Conservation (phyloP, 2,329 filamentous ascomycete genomes). For the Cadophora sp. region DNA sequence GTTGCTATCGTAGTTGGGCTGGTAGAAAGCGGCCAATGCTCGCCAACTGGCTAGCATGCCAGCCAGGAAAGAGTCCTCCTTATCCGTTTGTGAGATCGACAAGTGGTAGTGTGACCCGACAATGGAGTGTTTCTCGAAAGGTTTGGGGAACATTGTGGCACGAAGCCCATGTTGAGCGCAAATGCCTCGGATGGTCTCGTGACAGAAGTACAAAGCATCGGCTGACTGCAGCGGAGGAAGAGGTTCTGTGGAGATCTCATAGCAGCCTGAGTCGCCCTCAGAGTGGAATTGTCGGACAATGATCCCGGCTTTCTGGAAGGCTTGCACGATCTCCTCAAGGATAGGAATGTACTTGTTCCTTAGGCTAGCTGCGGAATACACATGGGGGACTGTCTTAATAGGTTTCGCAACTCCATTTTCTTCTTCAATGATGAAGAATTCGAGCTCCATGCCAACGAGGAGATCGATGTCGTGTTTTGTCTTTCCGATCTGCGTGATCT, state of each 20-base stretch:
- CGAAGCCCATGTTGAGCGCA: slow-evolving; percentile 67
- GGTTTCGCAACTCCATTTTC: slow-evolving; percentile 33
- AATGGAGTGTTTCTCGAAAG: slow-evolving; percentile 62
- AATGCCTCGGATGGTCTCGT: slow-evolving; percentile 70
- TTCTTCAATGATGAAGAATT: slow-evolving; percentile 69
- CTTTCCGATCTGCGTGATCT: slow-evolving; percentile 57
- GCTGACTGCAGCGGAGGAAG: slow-evolving; percentile 68
- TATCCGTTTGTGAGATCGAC: slow-evolving; percentile 59
- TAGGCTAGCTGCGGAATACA: slow-evolving; percentile 68
- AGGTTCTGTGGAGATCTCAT: slow-evolving; percentile 74
- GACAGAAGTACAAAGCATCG: slow-evolving; percentile 72
- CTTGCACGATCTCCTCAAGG: slow-evolving; percentile 68
- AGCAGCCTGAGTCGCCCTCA: slow-evolving; percentile 76
- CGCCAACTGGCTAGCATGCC: slow-evolving; percentile 71
- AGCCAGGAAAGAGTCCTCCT: slow-evolving; percentile 71
- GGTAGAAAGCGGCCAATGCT: slow-evolving; percentile 70
- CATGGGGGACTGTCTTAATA: slow-evolving; percentile 48
- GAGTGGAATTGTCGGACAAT: slow-evolving; percentile 71
- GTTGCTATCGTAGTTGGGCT: slow-evolving; percentile 71
- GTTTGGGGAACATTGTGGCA: slow-evolving; percentile 77
- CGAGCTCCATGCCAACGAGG: slow-evolving; percentile 79
- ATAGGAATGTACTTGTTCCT: slow-evolving; percentile 63
- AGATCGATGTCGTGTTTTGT: slow-evolving; percentile 59
- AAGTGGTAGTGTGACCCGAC: slow-evolving; percentile 74
- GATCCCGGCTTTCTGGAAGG: slow-evolving; percentile 67